Conservation (phyloP, 2,329 filamentous ascomycete species). For the Fusarium anguioides region DNA sequence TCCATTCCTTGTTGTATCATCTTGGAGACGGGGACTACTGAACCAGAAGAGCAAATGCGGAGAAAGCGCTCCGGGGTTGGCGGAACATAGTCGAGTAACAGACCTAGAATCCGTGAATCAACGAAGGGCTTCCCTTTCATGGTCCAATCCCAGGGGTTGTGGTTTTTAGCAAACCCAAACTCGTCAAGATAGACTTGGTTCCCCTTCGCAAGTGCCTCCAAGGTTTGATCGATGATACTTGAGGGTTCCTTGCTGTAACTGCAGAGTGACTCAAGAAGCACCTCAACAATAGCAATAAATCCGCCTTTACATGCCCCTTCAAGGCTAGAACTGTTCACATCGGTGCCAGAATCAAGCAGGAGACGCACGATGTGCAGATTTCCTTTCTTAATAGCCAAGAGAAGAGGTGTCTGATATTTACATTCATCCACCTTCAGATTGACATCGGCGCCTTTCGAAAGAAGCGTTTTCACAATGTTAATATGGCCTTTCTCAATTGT, state of each 20-base stretch:
- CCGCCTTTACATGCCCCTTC: background rate
- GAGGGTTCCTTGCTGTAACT: background rate
- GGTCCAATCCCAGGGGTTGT: too few species aligned
- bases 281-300: background rate
- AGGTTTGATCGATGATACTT: background rate
- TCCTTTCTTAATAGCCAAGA: background rate
- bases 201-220: background rate
- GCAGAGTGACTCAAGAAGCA: background rate
- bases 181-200: too few species aligned
- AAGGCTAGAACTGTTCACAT: background rate
- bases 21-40: background rate
- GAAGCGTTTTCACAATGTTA: background rate
- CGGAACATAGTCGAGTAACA: background rate
- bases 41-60: background rate
- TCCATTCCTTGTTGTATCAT: conserved; percentile 5
- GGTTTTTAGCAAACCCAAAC: too few species aligned
- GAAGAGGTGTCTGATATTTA: background rate
- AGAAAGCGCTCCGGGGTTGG: background rate
- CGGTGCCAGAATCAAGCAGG: background rate
- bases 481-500: background rate
- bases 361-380: background rate
- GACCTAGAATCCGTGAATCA: background rate
- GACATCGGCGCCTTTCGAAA: conserved; percentile 1
- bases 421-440: background rate
- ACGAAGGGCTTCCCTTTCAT: too few species aligned